phyloP scores from a whole-genome alignment of 2,329 filamentous ascomycete genomes.

The Cyphellophora europaea region DNA sequence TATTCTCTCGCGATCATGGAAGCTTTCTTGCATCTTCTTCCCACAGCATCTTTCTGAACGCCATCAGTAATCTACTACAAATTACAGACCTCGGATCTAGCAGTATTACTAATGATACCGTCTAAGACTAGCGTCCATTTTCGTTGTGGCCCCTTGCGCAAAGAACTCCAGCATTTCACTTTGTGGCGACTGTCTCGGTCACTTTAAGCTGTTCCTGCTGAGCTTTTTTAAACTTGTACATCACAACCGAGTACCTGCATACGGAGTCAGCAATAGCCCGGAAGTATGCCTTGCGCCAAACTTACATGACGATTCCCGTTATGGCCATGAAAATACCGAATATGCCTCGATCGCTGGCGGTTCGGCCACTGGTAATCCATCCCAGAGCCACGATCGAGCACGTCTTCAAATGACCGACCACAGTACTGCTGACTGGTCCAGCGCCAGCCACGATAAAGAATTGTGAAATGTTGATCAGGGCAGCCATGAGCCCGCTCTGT shows the following conservation, averaged over 20 bases:
- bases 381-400: slow-evolving; percentile 56
- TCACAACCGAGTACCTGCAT: neutral
- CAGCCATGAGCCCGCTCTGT: slow-evolving; percentile 55
- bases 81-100: too few species aligned
- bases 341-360: neutral
- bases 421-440: slow-evolving; percentile 55
- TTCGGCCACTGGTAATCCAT: slow-evolving; percentile 30
- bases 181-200: too few species aligned
- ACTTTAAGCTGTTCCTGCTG: slow-evolving; percentile 1
- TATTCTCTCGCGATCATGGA: too few species aligned
- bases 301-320: slow-evolving; percentile 1
- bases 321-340: slow-evolving; percentile 1
- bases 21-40: too few species aligned
- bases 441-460: slow-evolving; percentile 21
- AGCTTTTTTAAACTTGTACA: neutral
- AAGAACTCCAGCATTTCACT: too few species aligned
- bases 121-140: too few species aligned
- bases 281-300: too few species aligned
- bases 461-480: slow-evolving; percentile 49
- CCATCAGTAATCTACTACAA: too few species aligned
- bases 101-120: too few species aligned
- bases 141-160: too few species aligned
- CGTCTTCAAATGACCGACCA: slow-evolving; percentile 58
- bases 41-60: too few species aligned
- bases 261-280: too few species aligned